Evolutionary conservation across 169 alveolate genomes (phyloP).

Genomic region (Plasmodium gallinaceum): DNA sequence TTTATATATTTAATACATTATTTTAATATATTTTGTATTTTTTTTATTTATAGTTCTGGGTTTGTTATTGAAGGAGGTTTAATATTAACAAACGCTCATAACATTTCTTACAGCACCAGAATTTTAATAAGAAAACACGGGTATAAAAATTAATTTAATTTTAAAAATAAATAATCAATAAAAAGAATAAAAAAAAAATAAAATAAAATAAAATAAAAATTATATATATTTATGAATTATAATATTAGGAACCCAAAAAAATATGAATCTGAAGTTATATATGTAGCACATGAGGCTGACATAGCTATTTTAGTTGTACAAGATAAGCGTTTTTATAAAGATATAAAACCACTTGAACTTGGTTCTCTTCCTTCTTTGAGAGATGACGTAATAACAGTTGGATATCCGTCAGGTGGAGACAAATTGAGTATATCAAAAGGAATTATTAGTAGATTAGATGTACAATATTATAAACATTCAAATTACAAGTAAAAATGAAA

Average conservation of each 20-base stretch:
- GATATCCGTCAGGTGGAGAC: constrained; percentile 93
- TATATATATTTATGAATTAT: not conserved
- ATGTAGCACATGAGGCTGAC: constrained; percentile 90
- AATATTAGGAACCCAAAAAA: constrained; percentile 76
- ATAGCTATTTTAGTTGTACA: constrained; percentile 87
- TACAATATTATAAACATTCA: constrained; percentile 82
- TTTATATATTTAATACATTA: not conserved
- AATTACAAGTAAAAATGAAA: constrained; percentile 59
- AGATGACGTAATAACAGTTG: constrained; percentile 89
- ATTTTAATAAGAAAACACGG: constrained; percentile 88
- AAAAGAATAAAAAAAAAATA: not conserved
- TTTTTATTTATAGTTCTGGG: constrained; percentile 83
- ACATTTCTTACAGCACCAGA: constrained; percentile 88
- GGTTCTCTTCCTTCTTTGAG: constrained; percentile 88
- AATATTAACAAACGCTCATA: constrained; percentile 90
- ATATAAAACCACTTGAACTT: constrained; percentile 82
- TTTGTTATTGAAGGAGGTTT: constrained; percentile 83
- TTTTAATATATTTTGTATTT: not conserved
- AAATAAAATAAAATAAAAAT: not conserved
- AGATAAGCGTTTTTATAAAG: constrained; percentile 86
- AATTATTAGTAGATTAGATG: constrained; percentile 91
- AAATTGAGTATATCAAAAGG: constrained; percentile 91
- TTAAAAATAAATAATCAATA: no score
- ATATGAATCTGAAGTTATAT: constrained; percentile 79
- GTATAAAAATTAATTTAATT: constrained; percentile 24